phyloP scores from a whole-genome alignment of 148 eudicot genomes.

The Chenopodium album region DNA sequence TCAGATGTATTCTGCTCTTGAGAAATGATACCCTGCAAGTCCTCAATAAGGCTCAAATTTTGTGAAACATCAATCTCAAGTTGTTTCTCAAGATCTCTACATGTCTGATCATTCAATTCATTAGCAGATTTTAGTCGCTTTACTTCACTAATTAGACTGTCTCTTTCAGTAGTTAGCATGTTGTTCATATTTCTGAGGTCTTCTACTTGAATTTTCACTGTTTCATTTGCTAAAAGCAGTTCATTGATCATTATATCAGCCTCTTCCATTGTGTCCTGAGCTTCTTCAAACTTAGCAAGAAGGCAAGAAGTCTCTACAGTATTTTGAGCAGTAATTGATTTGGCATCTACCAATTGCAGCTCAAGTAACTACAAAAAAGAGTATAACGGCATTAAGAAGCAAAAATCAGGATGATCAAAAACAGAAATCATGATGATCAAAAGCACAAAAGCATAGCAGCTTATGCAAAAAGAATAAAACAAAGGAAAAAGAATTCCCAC shows the following conservation, averaged over 20 bases:
- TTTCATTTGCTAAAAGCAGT: constrained; percentile 68
- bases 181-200: constrained; percentile 45
- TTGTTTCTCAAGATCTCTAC: constrained; percentile 46
- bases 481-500: not conserved
- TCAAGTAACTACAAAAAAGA: constrained; percentile 51
- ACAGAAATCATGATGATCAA: not conserved
- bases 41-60: constrained; percentile 41
- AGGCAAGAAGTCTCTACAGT: constrained; percentile 66
- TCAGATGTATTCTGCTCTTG: constrained; percentile 36
- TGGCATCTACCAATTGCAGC: constrained; percentile 63
- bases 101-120: constrained; percentile 40
- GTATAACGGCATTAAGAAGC: not conserved
- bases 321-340: constrained; percentile 54
- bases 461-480: not conserved
- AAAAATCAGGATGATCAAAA: not conserved
- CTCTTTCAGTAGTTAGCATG: constrained; percentile 40
- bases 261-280: constrained; percentile 70
- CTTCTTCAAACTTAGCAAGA: constrained; percentile 72
- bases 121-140: constrained; percentile 43
- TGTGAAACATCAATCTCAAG: constrained; percentile 35
- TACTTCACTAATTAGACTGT: constrained; percentile 42
- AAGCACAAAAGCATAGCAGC: not conserved
- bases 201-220: constrained; percentile 55
- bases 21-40: constrained; percentile 45
- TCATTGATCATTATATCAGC: constrained; percentile 78